Evolutionary conservation across 371 early-diverging fungal species (phyloP).

Genomic region (Mucor circinelloides): DNA sequence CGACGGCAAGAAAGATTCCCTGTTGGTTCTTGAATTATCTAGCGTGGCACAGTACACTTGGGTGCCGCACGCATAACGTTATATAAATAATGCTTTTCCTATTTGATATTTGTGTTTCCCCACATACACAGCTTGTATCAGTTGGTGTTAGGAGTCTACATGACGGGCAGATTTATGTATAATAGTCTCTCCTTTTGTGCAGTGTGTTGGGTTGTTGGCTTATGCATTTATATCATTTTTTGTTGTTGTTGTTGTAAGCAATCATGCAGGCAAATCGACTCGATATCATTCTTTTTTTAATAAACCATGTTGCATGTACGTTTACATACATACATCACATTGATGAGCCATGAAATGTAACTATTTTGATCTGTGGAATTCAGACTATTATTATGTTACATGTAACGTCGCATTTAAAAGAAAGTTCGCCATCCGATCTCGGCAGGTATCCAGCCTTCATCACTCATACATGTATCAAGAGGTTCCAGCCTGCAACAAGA

Average conservation of each 20-base stretch:
- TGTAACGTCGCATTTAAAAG: slow-evolving; percentile 4
- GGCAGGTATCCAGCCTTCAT: background rate
- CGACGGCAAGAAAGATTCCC: background rate
- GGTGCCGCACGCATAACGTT: background rate
- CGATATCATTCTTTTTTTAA: background rate
- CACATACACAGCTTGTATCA: background rate
- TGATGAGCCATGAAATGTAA: slow-evolving; percentile 1
- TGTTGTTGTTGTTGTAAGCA: background rate
- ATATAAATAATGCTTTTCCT: background rate
- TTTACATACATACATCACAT: background rate
- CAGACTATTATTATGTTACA: background rate
- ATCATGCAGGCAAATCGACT: background rate
- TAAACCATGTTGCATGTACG: background rate
- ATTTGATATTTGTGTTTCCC: background rate
- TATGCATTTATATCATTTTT: background rate
- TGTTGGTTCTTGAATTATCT: background rate
- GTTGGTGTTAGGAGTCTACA: background rate
- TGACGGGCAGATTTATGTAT: background rate
- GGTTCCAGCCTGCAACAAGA: no score
- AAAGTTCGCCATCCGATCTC: background rate
- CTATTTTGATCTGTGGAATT: slow-evolving; percentile 3
- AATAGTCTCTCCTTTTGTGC: background rate
- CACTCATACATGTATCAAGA: background rate
- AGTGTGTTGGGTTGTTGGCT: background rate
- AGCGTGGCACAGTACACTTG: background rate